Percentiles rank a stretch among this genome's conserved stretches.
Conservation (phyloP, 2,329 filamentous ascomycete genomes). For the Ascochyta clinopodiicola region DNA sequence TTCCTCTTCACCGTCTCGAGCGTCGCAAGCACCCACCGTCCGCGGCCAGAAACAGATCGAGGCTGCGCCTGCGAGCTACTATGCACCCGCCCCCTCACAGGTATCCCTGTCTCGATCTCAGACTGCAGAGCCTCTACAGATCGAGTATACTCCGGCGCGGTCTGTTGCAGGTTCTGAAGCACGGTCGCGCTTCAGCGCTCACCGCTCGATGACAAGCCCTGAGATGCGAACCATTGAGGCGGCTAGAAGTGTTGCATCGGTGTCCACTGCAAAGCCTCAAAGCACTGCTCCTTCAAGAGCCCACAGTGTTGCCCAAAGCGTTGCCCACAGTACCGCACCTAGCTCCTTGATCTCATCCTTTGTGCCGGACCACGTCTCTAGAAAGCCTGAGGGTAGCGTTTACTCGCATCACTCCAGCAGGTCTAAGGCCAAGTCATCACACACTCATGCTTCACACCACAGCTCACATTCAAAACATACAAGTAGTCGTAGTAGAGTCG, state of each 20-base stretch:
- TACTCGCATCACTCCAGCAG: slow-evolving; percentile 43
- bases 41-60: slow-evolving; percentile 49
- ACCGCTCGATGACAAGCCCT: slow-evolving; percentile 41
- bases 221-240: slow-evolving; percentile 35
- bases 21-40: slow-evolving; percentile 23
- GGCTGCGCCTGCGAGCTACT: slow-evolving; percentile 45
- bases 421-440: slow-evolving; percentile 43
- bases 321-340: slow-evolving; percentile 35
- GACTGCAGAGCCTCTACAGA: slow-evolving; percentile 28
- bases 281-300: slow-evolving; percentile 20
- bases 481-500: slow-evolving; percentile 32
- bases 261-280: slow-evolving; percentile 25
- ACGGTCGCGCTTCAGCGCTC: slow-evolving; percentile 32
- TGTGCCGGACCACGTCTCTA: slow-evolving; percentile 39
- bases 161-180: slow-evolving; percentile 37
- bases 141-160: slow-evolving; percentile 47
- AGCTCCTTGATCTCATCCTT: slow-evolving; percentile 49
- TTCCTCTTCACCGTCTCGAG: slow-evolving; percentile 32
- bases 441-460: slow-evolving; percentile 36
- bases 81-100: slow-evolving; percentile 43
- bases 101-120: slow-evolving; percentile 36
- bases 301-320: slow-evolving; percentile 31
- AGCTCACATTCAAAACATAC: slow-evolving; percentile 33
- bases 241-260: slow-evolving; percentile 24
- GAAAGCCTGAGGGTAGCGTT: slow-evolving; percentile 41